These are phyloP conservation scores for Aspergillus sojae DNA, from an alignment of 2,329 filamentous ascomycete genomes.

Conservation along the genomic window DNA sequence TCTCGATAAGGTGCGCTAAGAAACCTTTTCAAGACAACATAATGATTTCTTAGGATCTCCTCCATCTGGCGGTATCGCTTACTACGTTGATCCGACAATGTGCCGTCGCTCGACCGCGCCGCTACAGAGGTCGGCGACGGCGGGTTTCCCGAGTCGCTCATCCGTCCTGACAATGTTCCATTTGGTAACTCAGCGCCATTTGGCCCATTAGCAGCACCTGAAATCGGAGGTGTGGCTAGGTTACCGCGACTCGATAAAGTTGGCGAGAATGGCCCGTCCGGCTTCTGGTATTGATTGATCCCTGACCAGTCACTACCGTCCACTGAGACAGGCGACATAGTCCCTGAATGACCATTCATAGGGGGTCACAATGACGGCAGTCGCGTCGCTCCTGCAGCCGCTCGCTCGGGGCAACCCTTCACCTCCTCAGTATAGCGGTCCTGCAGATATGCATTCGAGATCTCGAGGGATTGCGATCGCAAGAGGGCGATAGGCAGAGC, in stretches of 20 bases:
- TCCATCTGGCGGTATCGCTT: slow-evolving; percentile 64
- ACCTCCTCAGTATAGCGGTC: slow-evolving; percentile 7
- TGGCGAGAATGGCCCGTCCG: slow-evolving; percentile 45
- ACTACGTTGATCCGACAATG: slow-evolving; percentile 65
- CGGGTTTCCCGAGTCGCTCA: slow-evolving; percentile 54
- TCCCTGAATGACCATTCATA: slow-evolving; percentile 75
- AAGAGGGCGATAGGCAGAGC: not conserved
- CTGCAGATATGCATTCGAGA: slow-evolving; percentile 21
- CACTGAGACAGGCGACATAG: slow-evolving; percentile 79
- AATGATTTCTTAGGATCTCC: slow-evolving; percentile 76
- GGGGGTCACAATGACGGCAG: slow-evolving; percentile 26
- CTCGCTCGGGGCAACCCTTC: slow-evolving; percentile 6
- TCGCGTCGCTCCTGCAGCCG: slow-evolving; percentile 7
- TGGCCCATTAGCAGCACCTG: slow-evolving; percentile 61
- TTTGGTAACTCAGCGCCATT: slow-evolving; percentile 47
- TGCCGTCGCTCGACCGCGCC: slow-evolving; percentile 73
- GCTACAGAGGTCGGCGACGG: slow-evolving; percentile 89
- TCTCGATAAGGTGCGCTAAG: slow-evolving; percentile 71
- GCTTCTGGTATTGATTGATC: slow-evolving; percentile 65
- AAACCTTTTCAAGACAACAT: slow-evolving; percentile 75
- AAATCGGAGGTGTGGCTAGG: slow-evolving; percentile 70
- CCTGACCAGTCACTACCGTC: slow-evolving; percentile 80
- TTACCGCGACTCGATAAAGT: slow-evolving; percentile 53
- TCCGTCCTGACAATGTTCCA: slow-evolving; percentile 24
- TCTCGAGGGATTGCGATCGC: slow-evolving; percentile 1